Conservation (phyloP, 352 stramenopile species). For the Phytophthora kernoviae region DNA sequence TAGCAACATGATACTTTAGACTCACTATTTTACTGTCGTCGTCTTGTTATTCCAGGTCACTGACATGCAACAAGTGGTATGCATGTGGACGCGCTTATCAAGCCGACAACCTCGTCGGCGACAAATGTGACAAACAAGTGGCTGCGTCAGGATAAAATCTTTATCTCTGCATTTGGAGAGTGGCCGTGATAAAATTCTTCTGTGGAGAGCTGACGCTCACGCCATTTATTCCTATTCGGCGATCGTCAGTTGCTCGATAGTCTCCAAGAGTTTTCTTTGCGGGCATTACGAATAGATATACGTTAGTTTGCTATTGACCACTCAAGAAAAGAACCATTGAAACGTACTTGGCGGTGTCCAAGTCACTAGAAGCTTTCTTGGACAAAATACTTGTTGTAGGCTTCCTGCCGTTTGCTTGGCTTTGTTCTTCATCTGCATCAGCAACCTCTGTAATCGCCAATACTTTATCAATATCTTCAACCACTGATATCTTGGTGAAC, state of each 20-base stretch:
- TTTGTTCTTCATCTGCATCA: background rate
- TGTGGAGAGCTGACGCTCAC: background rate
- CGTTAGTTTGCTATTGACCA: conserved; percentile 14
- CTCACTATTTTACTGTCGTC: background rate
- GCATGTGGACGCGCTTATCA: conserved; percentile 33
- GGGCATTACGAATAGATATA: conserved; percentile 29
- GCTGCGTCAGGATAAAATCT: conserved; percentile 12
- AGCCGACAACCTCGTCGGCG: conserved; percentile 18
- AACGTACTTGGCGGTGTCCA: conserved; percentile 50
- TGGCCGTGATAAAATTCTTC: background rate
- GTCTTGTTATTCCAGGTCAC: conserved; percentile 33
- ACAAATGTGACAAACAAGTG: conserved; percentile 14
- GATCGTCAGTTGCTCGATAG: conserved; percentile 44
- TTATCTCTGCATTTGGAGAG: background rate
- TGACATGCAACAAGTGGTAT: conserved; percentile 54
- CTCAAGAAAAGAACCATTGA: conserved; percentile 1
- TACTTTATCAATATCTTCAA: conserved; percentile 25
- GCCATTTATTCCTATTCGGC: conserved; percentile 8
- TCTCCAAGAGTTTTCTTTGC: conserved; percentile 41
- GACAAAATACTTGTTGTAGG: conserved; percentile 29
- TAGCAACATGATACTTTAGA: background rate
- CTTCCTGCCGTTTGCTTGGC: background rate
- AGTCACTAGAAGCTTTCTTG: conserved; percentile 45
- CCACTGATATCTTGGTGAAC: conserved; percentile 5
- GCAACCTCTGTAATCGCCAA: conserved; percentile 14